phyloP scores from a whole-genome alignment of 2,329 filamentous ascomycete genomes.

The Teratosphaeria viscida region DNA sequence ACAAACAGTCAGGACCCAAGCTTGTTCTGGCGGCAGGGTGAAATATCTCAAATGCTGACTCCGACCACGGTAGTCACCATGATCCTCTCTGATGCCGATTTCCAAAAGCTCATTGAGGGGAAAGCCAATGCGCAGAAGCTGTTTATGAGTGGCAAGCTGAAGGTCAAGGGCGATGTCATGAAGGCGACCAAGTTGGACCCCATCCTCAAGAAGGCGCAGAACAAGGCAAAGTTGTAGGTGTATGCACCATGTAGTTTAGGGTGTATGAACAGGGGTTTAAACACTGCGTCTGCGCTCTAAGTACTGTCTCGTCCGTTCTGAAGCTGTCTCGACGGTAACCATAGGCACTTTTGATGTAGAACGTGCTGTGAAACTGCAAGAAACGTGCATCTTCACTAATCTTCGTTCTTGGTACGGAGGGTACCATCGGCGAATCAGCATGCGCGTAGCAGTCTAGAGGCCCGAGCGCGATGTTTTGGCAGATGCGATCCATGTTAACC shows the following conservation, averaged over 20 bases:
- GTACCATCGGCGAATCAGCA: neutral
- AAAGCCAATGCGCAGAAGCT: slow-evolving; percentile 90
- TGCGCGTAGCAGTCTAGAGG: neutral
- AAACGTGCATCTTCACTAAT: neutral
- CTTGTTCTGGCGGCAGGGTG: neutral
- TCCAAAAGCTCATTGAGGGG: slow-evolving; percentile 68
- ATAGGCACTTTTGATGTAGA: neutral
- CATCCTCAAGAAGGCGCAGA: slow-evolving; percentile 78
- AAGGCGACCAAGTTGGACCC: slow-evolving; percentile 96
- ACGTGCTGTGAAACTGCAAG: neutral
- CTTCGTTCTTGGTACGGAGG: neutral
- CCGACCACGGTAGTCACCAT: slow-evolving; percentile 58
- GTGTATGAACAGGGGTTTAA: neutral
- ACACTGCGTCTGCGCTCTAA: neutral
- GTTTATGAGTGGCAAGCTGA: slow-evolving; percentile 97
- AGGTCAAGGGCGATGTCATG: slow-evolving; percentile 97
- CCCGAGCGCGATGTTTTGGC: neutral
- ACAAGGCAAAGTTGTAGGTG: slow-evolving; percentile 67
- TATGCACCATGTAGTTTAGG: slow-evolving; percentile 16
- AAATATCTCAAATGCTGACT: neutral
- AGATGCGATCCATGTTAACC: neutral
- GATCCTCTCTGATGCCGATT: slow-evolving; percentile 73
- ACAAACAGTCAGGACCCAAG: neutral
- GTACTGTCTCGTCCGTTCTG: neutral
- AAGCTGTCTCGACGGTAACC: neutral